A percentile compares a stretch with the other conserved stretches of the same genome.
Evolutionary conservation across 805 yeast species (phyloP).

Genomic region (Metschnikowia vanudenii): DNA sequence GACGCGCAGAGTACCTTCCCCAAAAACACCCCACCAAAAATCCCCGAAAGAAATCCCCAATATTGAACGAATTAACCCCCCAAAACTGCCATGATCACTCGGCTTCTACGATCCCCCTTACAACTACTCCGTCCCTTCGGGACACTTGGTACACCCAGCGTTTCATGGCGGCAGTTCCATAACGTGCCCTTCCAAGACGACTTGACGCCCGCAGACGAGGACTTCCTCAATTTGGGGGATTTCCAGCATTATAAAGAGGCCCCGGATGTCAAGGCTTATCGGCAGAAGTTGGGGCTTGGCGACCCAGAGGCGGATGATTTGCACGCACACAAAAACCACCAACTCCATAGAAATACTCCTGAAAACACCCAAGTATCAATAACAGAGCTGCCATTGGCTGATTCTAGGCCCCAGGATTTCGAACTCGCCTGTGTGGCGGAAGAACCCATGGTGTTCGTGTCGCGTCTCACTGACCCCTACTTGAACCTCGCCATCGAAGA

Average conservation of each 20-base stretch:
- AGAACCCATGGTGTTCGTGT: constrained; percentile 55
- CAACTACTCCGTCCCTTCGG: not conserved
- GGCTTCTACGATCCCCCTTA: constrained; percentile 6
- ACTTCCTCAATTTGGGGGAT: constrained; percentile 37
- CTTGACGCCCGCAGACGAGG: constrained; percentile 31
- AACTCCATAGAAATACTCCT: no score
- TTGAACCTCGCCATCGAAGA: constrained; percentile 81
- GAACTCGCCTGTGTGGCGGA: constrained; percentile 8
- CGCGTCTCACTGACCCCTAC: constrained; percentile 64
- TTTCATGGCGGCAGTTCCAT: constrained; percentile 6
- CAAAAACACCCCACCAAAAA: no score
- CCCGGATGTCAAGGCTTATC: constrained; percentile 25
- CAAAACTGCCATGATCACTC: not conserved
- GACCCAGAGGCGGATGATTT: not conserved
- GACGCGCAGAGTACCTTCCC: no score
- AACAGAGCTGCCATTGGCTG: no score
- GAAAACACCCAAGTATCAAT: no score
- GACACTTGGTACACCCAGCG: no score
- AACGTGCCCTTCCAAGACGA: constrained; percentile 43
- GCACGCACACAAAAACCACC: not conserved
- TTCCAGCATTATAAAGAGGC: constrained; percentile 39
- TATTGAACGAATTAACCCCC: no score
- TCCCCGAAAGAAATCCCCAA: no score
- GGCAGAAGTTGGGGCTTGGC: constrained; percentile 7
- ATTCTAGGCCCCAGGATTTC: not conserved